Conservation (phyloP, 1,284 basidiomycete species). For the Salmacisia buchloeana region DNA sequence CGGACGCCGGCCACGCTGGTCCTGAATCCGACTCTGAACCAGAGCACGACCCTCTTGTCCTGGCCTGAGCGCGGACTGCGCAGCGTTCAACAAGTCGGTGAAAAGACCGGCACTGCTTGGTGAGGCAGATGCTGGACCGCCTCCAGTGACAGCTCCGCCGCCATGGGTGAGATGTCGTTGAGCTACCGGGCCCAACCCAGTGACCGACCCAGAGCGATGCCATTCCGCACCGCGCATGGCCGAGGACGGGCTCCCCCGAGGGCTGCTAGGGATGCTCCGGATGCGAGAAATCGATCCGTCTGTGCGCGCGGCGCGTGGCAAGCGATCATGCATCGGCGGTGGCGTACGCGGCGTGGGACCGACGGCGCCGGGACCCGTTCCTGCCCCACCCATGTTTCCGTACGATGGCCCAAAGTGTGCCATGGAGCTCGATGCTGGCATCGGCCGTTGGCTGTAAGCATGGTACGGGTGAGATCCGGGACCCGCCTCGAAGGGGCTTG, state of each 20-base stretch:
- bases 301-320: background rate
- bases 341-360: background rate
- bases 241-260: background rate
- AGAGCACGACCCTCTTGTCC: background rate
- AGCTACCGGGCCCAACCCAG: background rate
- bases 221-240: background rate
- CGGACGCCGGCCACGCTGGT: background rate
- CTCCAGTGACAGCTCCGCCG: background rate
- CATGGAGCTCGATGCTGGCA: background rate
- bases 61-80: background rate
- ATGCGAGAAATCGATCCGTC: background rate
- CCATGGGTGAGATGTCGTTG: too few species aligned
- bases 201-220: background rate
- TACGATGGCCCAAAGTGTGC: background rate
- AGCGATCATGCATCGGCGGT: constrained; percentile 4
- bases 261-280: background rate
- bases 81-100: background rate
- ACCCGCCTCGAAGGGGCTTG: background rate
- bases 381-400: background rate
- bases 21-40: constrained; percentile 6
- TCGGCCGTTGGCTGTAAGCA: background rate
- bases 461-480: background rate
- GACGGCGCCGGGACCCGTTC: background rate
- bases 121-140: background rate
- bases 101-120: too few species aligned